Evolutionary conservation across 2,329 filamentous ascomycete species (phyloP), one percentile per base, ranked within the genome.

Genomic region (Aquanectria penicillioides): DNA sequence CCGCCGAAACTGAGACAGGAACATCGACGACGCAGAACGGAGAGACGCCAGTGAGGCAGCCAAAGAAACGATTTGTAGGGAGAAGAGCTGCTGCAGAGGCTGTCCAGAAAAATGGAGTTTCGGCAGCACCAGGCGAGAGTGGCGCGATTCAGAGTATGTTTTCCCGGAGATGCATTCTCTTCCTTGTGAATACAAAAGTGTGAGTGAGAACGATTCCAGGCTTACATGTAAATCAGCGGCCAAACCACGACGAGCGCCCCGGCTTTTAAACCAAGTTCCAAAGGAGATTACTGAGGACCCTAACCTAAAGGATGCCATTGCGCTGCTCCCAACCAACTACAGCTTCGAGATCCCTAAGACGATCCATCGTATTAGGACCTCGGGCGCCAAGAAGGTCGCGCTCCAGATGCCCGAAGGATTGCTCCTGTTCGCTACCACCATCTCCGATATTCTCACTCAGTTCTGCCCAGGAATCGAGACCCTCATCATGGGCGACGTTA

Each of bases 291-390:
- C 95, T 17, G 85, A 97, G 63, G 90, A 99, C 71, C 82, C 88
- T 43, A 91, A 90, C 43, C 91, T 99, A 71, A 94, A 94, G 75
- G 90, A 89, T 38, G 95, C 95, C 4, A 93, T 98, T 57, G 83
- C 88, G 6, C 85, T 99, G 26, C 86, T 99, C 3, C 95, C 95
- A 1, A 81, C 87, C n/a, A 99, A 99, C 81, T 99, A 99, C 83
- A 94, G 92, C 69, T 99, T 99, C 74, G 95, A 99, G 80, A 93
- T 99, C 54, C 95, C 93, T 74, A 99, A 99, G 80, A 99, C 95
- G 8, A 96, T 99, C 70, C 93, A 98, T 77, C 89, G 94, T 43
- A 94, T 99, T 75, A 90, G 92, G 38, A 90, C 89, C 2, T 87
- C 90, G 8, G 88, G 86, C 8, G 89, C 94, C 2, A 94, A 89